Conservation (phyloP, 2,329 filamentous ascomycete species). For the Trichothecium roseum region DNA sequence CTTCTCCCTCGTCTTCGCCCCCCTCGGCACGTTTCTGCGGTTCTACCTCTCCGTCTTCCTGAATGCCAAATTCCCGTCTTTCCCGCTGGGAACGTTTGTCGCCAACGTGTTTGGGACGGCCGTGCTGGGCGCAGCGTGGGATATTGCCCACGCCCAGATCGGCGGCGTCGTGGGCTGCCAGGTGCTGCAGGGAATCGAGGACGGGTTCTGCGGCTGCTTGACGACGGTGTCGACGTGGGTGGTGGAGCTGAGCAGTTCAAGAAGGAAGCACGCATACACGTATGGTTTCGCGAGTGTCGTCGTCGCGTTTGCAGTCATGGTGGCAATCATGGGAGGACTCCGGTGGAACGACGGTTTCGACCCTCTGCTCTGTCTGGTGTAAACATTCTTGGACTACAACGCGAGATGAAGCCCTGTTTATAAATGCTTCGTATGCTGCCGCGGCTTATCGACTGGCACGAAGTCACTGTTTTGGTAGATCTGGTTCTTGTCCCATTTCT, state of each 20-base stretch:
- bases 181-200: constrained; percentile 54
- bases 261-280: constrained; percentile 48
- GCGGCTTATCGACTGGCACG: no score
- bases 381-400: no score
- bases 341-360: constrained; percentile 55
- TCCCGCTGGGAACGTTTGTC: constrained; percentile 77
- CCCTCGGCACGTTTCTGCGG: constrained; percentile 63
- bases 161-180: constrained; percentile 54
- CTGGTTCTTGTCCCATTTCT: no score
- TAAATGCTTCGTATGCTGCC: no score
- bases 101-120: constrained; percentile 72
- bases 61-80: constrained; percentile 56
- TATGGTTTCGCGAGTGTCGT: constrained; percentile 56
- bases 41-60: constrained; percentile 63
- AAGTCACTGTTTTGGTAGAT: no score
- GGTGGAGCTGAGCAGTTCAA: constrained; percentile 44
- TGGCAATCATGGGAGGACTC: constrained; percentile 66
- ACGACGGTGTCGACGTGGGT: constrained; percentile 62
- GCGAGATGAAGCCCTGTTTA: no score
- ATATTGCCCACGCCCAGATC: constrained; percentile 58
- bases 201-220: constrained; percentile 57
- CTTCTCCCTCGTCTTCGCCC: constrained; percentile 75
- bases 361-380: constrained; percentile 22
- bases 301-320: constrained; percentile 46
- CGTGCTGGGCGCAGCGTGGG: constrained; percentile 65